Percentiles rank a stretch among this genome's conserved stretches.
These are phyloP conservation scores for Sphaceloma murrayae DNA, from an alignment of 2,329 filamentous ascomycete species.

Conservation along the genomic window DNA sequence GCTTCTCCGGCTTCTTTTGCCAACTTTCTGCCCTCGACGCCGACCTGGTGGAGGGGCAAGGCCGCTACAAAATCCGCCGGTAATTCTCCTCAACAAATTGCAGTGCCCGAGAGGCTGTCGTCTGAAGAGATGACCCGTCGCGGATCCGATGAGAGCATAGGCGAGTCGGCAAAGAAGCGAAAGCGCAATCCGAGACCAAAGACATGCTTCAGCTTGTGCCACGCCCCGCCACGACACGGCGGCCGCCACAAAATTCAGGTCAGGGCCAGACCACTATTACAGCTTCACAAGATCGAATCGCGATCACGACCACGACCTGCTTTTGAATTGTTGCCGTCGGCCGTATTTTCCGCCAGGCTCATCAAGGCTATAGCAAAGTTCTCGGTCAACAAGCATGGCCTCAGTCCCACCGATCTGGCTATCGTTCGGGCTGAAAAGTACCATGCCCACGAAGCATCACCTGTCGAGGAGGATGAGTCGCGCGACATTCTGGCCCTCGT, in stretches of 20 bases:
- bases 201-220: constrained; percentile 58
- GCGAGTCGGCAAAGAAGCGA: constrained; percentile 17
- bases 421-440: constrained; percentile 64
- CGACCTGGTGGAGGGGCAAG: constrained; percentile 13
- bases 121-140: constrained; percentile 2
- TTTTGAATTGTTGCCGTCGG: constrained; percentile 59
- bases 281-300: constrained; percentile 55
- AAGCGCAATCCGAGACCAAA: constrained; percentile 38
- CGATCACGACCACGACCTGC: constrained; percentile 55
- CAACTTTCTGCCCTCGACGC: constrained; percentile 4
- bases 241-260: constrained; percentile 53
- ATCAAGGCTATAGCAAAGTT: constrained; percentile 54
- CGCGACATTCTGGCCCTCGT: constrained; percentile 58
- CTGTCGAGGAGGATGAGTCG: constrained; percentile 43
- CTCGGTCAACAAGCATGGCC: constrained; percentile 52
- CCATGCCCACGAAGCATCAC: constrained; percentile 34
- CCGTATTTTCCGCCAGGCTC: constrained; percentile 48
- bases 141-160: constrained; percentile 21
- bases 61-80: constrained; percentile 3
- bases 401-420: constrained; percentile 61
- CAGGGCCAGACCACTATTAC: constrained; percentile 59
- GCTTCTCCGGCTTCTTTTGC: constrained; percentile 8
- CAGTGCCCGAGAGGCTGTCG: not conserved
- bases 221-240: constrained; percentile 51
- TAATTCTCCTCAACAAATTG: not conserved